phyloP scores from a whole-genome alignment of 495 filamentous ascomycete species.

The Aeminium ludgeri region DNA sequence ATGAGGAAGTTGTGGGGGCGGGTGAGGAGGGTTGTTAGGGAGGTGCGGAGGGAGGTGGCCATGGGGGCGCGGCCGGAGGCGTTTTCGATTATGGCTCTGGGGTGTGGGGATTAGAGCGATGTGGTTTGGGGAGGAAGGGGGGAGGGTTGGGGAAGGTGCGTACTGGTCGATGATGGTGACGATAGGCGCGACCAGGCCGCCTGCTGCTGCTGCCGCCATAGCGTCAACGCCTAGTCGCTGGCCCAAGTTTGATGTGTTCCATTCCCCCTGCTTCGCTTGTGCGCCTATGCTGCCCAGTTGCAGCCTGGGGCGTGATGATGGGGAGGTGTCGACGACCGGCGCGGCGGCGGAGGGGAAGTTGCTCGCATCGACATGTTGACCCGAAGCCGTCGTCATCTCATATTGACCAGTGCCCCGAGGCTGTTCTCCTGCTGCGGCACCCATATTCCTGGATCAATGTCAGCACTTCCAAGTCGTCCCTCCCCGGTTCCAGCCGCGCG shows the following conservation, averaged over 20 bases:
- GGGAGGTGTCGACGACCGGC: slow-evolving; percentile 3
- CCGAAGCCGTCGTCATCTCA: neutral
- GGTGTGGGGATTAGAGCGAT: neutral
- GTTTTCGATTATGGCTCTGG: slow-evolving; percentile 86
- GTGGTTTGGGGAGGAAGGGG: neutral
- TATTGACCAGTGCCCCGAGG: neutral
- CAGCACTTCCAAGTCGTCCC: no score
- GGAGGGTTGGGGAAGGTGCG: slow-evolving; percentile 8
- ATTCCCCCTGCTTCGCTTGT: slow-evolving; percentile 21
- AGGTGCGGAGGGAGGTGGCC: slow-evolving; percentile 43
- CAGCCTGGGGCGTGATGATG: neutral
- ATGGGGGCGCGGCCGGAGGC: slow-evolving; percentile 69
- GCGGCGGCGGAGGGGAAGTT: neutral
- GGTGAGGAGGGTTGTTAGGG: slow-evolving; percentile 44
- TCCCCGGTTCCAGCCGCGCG: no score
- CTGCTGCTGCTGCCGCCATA: slow-evolving; percentile 55
- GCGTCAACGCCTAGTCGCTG: slow-evolving; percentile 56
- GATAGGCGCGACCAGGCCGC: slow-evolving; percentile 67
- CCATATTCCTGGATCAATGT: slow-evolving; percentile 6
- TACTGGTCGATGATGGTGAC: slow-evolving; percentile 89
- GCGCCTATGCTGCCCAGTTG: neutral
- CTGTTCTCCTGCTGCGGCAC: slow-evolving; percentile 10
- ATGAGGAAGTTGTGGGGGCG: slow-evolving; percentile 56
- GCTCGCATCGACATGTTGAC: neutral
- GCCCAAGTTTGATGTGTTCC: slow-evolving; percentile 64